Evolutionary conservation across 2,329 filamentous ascomycete genomes (phyloP).

Genomic region (Paecilomyces formosus): DNA sequence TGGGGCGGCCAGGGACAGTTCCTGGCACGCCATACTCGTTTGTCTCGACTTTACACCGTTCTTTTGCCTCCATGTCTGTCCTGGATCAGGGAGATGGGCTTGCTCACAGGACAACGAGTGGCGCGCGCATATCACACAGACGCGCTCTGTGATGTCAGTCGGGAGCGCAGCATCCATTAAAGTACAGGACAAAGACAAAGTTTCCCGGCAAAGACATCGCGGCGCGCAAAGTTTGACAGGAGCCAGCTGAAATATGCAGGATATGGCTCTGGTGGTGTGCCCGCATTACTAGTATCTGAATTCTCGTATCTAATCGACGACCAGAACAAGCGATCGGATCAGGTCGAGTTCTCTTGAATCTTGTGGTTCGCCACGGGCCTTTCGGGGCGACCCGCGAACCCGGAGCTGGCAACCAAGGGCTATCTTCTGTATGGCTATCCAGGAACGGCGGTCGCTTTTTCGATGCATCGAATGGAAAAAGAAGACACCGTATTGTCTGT

Average conservation of each 20-base stretch:
- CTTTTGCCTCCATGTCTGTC: background rate
- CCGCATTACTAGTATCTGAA: background rate
- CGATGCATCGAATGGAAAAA: background rate
- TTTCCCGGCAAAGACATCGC: background rate
- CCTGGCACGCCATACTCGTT: background rate
- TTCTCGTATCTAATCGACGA: background rate
- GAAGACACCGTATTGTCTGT: background rate
- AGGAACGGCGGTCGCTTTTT: background rate
- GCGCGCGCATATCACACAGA: background rate
- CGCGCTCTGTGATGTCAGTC: background rate
- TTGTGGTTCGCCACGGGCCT: background rate
- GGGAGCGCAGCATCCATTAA: background rate
- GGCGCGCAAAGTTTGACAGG: background rate
- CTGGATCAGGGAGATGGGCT: background rate
- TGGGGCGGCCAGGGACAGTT: background rate
- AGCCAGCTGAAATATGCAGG: background rate
- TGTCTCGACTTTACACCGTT: background rate
- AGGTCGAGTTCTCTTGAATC: background rate
- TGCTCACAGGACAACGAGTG: background rate
- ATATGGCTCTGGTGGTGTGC: background rate
- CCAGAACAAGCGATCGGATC: background rate
- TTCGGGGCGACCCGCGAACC: background rate
- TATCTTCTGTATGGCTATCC: background rate
- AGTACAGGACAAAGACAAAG: background rate
- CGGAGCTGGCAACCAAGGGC: background rate